Evolutionary conservation across 73 alveolate genomes (phyloP).

Genomic region (Blepharisma stoltei): DNA sequence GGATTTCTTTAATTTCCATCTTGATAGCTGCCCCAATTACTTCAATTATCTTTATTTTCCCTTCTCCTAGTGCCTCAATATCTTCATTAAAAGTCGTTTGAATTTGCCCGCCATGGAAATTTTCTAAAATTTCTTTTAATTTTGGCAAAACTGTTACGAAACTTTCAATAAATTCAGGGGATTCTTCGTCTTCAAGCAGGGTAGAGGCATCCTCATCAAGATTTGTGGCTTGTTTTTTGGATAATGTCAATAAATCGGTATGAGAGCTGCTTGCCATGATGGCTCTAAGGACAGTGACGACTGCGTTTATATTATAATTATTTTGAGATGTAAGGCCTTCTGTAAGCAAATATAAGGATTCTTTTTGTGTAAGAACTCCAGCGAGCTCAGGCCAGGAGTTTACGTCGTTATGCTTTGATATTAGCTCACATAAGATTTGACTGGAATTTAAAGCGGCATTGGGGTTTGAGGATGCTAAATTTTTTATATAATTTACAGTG

Average conservation of each 20-base stretch:
- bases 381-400: not conserved
- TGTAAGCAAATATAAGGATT: not conserved
- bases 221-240: not conserved
- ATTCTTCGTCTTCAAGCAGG: conserved; percentile 9
- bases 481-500: no score
- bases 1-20: not conserved
- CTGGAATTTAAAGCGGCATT: not conserved
- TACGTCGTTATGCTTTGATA: not conserved
- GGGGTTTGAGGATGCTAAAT: not conserved
- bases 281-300: not conserved
- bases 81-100: not conserved
- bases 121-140: not conserved
- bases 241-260: not conserved
- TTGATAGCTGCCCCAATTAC: not conserved
- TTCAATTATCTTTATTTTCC: not conserved
- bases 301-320: not conserved
- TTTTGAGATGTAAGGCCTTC: not conserved
- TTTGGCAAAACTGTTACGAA: not conserved
- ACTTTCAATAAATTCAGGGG: not conserved
- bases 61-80: not conserved
- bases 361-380: not conserved
- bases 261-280: not conserved
- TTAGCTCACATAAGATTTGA: not conserved
- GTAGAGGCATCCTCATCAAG: not conserved
- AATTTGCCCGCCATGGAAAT: not conserved